These are phyloP conservation scores for Cercospora janseana DNA, from an alignment of 2,329 filamentous ascomycete species.

Conservation along the genomic window DNA sequence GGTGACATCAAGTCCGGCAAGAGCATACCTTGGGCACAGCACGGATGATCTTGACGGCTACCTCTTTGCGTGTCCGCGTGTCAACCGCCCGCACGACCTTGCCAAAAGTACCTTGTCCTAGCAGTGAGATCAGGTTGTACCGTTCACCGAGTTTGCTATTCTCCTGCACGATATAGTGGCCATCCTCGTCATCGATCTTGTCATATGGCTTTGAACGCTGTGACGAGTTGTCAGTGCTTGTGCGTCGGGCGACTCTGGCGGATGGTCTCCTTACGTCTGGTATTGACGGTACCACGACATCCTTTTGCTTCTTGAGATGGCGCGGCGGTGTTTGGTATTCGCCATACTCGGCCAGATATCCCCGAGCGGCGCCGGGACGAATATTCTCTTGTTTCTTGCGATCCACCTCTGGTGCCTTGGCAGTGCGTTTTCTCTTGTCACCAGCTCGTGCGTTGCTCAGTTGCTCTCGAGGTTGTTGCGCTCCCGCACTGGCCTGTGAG, in stretches of 20 bases:
- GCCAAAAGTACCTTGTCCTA: slow-evolving; percentile 96
- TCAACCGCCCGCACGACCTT: slow-evolving; percentile 96
- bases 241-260: slow-evolving; percentile 1
- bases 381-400: slow-evolving; percentile 35
- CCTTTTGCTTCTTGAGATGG: slow-evolving; percentile 82
- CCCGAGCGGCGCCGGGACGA: slow-evolving; percentile 28
- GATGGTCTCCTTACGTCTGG: slow-evolving; percentile 50
- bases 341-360: slow-evolving; percentile 43
- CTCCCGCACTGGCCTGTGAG: slow-evolving; percentile 59
- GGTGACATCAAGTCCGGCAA: background rate
- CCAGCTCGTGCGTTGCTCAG: slow-evolving; percentile 63
- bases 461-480: slow-evolving; percentile 52
- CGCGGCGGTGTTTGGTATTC: slow-evolving; percentile 84
- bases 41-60: slow-evolving; percentile 96
- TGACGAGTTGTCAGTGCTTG: slow-evolving; percentile 20
- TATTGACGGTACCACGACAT: slow-evolving; percentile 58
- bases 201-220: slow-evolving; percentile 43
- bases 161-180: slow-evolving; percentile 90
- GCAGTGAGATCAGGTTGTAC: slow-evolving; percentile 84
- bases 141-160: slow-evolving; percentile 82
- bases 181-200: slow-evolving; percentile 93
- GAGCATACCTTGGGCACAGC: slow-evolving; percentile 75
- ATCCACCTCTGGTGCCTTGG: slow-evolving; percentile 40
- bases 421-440: slow-evolving; percentile 83
- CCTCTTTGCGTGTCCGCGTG: slow-evolving; percentile 70